A percentile compares a stretch with the other conserved stretches of the same genome.
These are phyloP conservation scores for Kitagawia praeruptora DNA, from an alignment of 129 eudicot species.

Conservation along the genomic window DNA sequence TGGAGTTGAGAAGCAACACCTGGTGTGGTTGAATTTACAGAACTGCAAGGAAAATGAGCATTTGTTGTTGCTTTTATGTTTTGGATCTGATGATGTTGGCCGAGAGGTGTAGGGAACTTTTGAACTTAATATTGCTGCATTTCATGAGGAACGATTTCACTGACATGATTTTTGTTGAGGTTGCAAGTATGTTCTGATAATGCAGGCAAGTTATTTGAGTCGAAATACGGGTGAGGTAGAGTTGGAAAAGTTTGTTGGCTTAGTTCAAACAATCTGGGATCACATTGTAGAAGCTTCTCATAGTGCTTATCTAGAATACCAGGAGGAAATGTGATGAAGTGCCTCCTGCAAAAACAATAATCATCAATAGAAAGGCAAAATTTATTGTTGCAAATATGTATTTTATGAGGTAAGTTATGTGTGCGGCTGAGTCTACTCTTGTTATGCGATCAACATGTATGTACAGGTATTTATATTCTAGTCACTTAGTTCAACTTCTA, in stretches of 20 bases:
- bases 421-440: too few species aligned
- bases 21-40: background rate
- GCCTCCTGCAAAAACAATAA: conserved; percentile 34
- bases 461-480: too few species aligned
- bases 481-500: too few species aligned
- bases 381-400: background rate
- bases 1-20: background rate
- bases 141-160: background rate
- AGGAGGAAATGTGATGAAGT: conserved; percentile 28
- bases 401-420: too few species aligned
- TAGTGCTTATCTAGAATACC: conserved; percentile 51
- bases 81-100: background rate
- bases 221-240: conserved; percentile 24
- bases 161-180: conserved; percentile 1
- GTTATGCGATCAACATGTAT: too few species aligned
- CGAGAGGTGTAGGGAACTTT: background rate
- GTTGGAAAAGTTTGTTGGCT: conserved; percentile 51
- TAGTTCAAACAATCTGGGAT: conserved; percentile 27
- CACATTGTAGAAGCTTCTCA: conserved; percentile 51
- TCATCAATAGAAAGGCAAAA: background rate
- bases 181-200: conserved; percentile 1
- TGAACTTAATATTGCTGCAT: background rate
- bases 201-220: conserved; percentile 8
- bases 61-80: background rate
- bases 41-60: background rate